Evolutionary conservation across 1,284 basidiomycete species (phyloP), one percentile per base, ranked within the genome.

Genomic region (Microbotryum saponariae): DNA sequence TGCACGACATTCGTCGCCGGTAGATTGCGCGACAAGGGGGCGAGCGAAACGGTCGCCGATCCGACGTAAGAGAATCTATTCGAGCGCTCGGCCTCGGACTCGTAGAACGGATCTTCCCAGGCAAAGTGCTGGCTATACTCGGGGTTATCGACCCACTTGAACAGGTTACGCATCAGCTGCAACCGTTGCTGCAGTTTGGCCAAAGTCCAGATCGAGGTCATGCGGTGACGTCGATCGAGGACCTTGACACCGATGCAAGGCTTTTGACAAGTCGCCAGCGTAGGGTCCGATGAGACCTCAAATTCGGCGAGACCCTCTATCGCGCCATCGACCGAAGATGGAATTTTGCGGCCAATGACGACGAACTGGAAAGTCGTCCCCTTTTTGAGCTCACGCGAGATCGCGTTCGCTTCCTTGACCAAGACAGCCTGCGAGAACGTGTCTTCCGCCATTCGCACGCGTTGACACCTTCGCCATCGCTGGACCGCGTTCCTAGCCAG

Each of bases 61-160:
- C 93, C 96, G 60, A 97, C 86, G 75, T 93, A 94, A 6, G 91
- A 92, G 74, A 88, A 92, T 4, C 60, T 54, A 14, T 53, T 63
- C 12, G 87, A 86, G 37, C 37, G 37, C 37, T 42, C 37, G 37
- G 37, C 37, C 16, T 42, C 37, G 51, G 82, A 82, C 74, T 92
- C 87, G 76, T 89, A 92, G 78, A 97, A 98, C 1, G 91, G 88
- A 74, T 92, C 89, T 67, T 91, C 87, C 46, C 88, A 86, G 47
- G 89, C 89, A 77, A 97, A 94, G 75, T 97, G 93, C 66, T 87
- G 86, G 20, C 89, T 88, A 76, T 91, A 94, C 16, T 88, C 88
- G 7, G 94, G 93, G 60, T 88, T 85, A 75, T 92, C 89, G 70
- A 93, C 88, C 74, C 92, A 91, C n/a, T 85, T 85, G 23, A 87